These are phyloP conservation scores for Begonia masoniana DNA, from an alignment of 306 rosid genomes.

Conservation along the genomic window DNA sequence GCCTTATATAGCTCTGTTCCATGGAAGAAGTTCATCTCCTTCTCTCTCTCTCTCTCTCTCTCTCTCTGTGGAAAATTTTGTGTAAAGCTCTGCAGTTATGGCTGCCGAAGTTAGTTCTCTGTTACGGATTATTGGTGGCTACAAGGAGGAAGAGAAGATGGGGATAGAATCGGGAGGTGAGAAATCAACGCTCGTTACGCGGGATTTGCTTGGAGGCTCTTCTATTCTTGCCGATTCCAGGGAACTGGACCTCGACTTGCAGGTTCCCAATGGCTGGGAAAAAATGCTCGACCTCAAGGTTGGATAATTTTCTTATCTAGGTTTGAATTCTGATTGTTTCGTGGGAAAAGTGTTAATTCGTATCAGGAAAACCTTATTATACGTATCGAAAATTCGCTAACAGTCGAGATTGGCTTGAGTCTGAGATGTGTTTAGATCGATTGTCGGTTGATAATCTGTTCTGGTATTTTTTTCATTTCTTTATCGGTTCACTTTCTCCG, in stretches of 20 bases:
- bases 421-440: too few relatives aligned
- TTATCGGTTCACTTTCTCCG: too few relatives aligned
- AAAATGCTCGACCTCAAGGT: slow-evolving; percentile 93
- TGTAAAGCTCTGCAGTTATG: slow-evolving; percentile 24
- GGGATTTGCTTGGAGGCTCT: slow-evolving; percentile 78
- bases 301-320: slow-evolving; percentile 8
- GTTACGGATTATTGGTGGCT: slow-evolving; percentile 44
- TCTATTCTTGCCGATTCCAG: slow-evolving; percentile 41
- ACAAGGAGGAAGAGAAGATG: slow-evolving; percentile 60
- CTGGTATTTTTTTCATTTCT: too few relatives aligned
- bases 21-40: slow-evolving; percentile 1
- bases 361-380: too few relatives aligned
- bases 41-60: not conserved
- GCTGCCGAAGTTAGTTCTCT: slow-evolving; percentile 82
- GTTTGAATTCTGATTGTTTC: slow-evolving; percentile 13
- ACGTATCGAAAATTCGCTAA: too few relatives aligned
- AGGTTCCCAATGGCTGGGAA: slow-evolving; percentile 92
- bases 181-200: slow-evolving; percentile 66
- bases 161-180: slow-evolving; percentile 37
- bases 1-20: slow-evolving; percentile 23
- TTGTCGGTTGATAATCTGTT: too few relatives aligned
- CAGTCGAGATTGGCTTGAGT: too few relatives aligned
- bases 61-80: not conserved
- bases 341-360: not conserved
- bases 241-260: slow-evolving; percentile 93